Conservation (phyloP, 495 filamentous ascomycete species). For the Viridothelium virens region DNA sequence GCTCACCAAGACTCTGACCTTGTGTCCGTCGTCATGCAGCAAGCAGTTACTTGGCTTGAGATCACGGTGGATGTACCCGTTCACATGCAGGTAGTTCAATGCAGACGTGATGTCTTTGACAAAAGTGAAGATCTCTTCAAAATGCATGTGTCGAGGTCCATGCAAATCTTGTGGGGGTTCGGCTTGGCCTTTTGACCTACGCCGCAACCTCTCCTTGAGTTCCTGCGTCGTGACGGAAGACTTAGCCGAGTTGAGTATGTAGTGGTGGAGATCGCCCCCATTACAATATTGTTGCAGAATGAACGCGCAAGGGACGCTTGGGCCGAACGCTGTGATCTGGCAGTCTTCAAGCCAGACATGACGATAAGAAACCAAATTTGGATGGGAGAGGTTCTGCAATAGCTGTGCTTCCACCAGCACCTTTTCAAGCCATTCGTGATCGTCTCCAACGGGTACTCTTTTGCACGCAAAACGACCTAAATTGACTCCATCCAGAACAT, state of each 20-base stretch:
- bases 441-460: slow-evolving; percentile 85
- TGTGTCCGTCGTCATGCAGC: slow-evolving; percentile 64
- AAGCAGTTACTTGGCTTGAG: slow-evolving; percentile 94
- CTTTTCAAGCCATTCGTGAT: slow-evolving; percentile 92
- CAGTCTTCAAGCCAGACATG: slow-evolving; percentile 95
- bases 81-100: slow-evolving; percentile 79
- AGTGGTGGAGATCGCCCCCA: slow-evolving; percentile 79
- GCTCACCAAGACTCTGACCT: slow-evolving; percentile 75
- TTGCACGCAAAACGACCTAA: slow-evolving; percentile 95
- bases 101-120: slow-evolving; percentile 94
- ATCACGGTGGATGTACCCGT: slow-evolving; percentile 93
- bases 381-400: slow-evolving; percentile 81
- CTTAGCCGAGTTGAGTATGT: slow-evolving; percentile 62
- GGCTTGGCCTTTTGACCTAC: slow-evolving; percentile 60
- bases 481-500: slow-evolving; percentile 78
- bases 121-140: slow-evolving; percentile 93
- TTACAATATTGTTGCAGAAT: slow-evolving; percentile 98
- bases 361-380: slow-evolving; percentile 93
- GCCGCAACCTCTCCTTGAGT: slow-evolving; percentile 75
- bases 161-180: slow-evolving; percentile 44
- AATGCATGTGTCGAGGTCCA: slow-evolving; percentile 58
- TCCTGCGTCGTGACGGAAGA: slow-evolving; percentile 60
- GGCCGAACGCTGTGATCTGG: slow-evolving; percentile 71
- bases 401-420: slow-evolving; percentile 88
- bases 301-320: slow-evolving; percentile 88